Evolutionary conservation across 129 eudicot genomes (phyloP), one percentile per base, ranked within the genome.

Genomic region (Logfia minima): DNA sequence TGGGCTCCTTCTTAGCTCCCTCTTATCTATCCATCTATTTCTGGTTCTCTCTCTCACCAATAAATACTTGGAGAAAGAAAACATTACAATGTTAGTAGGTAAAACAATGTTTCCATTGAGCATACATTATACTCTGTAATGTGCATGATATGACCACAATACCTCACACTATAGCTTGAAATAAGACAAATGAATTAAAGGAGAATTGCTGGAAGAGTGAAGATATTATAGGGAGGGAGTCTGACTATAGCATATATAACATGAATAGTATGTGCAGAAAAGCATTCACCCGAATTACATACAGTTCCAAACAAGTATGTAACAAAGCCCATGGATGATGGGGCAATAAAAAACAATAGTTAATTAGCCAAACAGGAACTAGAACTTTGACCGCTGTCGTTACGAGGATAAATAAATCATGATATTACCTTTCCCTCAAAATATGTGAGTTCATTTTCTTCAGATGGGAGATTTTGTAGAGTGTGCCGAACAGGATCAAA

Each of bases 401-500:
- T 16, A n/a, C 45, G 14, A 68, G 53, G 2, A 79, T 6, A 52
- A 65, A 71, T 39, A 37, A 18, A 37, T 73, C 34, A 68, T 39
- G 31, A 41, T 58, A 73, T 55, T 79, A 94, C 97, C 96, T 89
- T 86, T 48, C 84, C 91, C 82, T 94, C 99, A 59, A 86, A 85
- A 82, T 89, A 94, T 60, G 86, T 83, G 68, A 87, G 60, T 71
- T 94, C 97, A 67, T 70, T 84, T 84, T 87, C 99, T 76, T 89
- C 94, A 8, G 76, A 37, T 74, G 99, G 96, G 64, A 86, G 84
- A 71, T 91, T 84, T 88, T 94, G 92, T 72, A 94, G 73, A 64
- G 89, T 77, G 82, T 94, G 87, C 76, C 90, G 86, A 23, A 91
- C 89, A 56, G 99, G 93, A 86, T 94, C 99, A 89, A 94, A 94